Conservation (phyloP, 164 flowering plant genomes). For the Magnolia sinica region DNA sequence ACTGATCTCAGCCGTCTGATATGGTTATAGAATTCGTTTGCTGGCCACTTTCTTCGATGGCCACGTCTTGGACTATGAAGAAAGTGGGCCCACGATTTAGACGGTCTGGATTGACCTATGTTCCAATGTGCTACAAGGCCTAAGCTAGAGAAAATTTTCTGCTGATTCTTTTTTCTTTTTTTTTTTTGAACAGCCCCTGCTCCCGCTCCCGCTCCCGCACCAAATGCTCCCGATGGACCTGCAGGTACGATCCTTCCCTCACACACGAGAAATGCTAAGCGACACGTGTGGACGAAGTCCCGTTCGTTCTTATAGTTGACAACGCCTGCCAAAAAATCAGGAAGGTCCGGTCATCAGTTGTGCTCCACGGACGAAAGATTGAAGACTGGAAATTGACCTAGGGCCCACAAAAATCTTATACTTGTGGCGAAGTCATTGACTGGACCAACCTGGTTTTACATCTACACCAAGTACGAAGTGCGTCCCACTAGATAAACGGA, state of each 20-base stretch:
- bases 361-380: not conserved
- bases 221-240: slow-evolving; percentile 3
- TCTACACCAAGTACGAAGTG: no score
- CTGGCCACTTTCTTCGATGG: no score
- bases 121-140: not conserved
- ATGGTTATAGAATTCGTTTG: no score
- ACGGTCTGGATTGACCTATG: not conserved
- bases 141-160: not conserved
- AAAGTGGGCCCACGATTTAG: not conserved
- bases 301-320: not conserved
- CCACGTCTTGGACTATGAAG: no score
- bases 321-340: no score
- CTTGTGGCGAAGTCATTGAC: no score
- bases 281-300: not conserved
- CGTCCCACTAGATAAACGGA: no score
- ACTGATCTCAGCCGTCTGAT: no score
- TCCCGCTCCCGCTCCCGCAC: slow-evolving; percentile 14
- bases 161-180: not conserved
- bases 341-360: not conserved
- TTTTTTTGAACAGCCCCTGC: slow-evolving; percentile 4
- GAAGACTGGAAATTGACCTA: not conserved
- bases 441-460: no score
- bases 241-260: slow-evolving; percentile 17
- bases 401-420: no score
- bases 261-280: not conserved